These are phyloP conservation scores for Harrya chromipes DNA, from an alignment of 768 basidiomycete species.

Conservation along the genomic window DNA sequence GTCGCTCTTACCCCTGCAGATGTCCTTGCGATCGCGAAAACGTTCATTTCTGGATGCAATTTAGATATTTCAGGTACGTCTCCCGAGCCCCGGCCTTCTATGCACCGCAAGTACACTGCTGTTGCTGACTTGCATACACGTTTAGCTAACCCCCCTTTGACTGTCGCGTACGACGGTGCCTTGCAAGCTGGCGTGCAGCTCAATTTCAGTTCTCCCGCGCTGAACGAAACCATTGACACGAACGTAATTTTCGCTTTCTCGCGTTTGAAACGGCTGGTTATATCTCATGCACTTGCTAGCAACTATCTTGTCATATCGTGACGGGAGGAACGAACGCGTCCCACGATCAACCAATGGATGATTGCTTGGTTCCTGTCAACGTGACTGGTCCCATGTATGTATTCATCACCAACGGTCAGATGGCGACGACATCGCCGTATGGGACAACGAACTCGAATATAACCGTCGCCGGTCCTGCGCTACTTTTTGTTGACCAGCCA, in stretches of 20 bases:
- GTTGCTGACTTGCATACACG: background rate
- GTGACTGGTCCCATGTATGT: slow-evolving; percentile 75
- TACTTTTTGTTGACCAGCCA: slow-evolving; percentile 59
- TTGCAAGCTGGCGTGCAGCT: slow-evolving; percentile 57
- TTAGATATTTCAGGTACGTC: slow-evolving; percentile 52
- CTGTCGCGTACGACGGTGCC: slow-evolving; percentile 61
- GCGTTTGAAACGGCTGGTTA: slow-evolving; percentile 5
- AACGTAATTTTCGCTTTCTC: slow-evolving; percentile 34
- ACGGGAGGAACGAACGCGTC: slow-evolving; percentile 56
- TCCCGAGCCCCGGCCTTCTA: background rate
- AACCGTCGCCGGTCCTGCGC: slow-evolving; percentile 68
- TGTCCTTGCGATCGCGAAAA: slow-evolving; percentile 64
- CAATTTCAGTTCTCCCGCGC: slow-evolving; percentile 54
- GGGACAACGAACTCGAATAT: slow-evolving; percentile 36
- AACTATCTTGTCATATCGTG: slow-evolving; percentile 73
- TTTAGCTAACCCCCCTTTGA: slow-evolving; percentile 56
- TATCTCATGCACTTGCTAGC: slow-evolving; percentile 32
- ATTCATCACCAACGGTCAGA: slow-evolving; percentile 60
- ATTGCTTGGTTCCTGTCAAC: slow-evolving; percentile 62
- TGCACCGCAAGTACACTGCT: background rate
- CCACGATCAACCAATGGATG: slow-evolving; percentile 53
- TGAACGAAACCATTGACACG: slow-evolving; percentile 47
- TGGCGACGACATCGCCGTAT: slow-evolving; percentile 51
- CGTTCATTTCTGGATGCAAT: slow-evolving; percentile 69
- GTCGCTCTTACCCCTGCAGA: slow-evolving; percentile 65